These are phyloP conservation scores for Metschnikowia kunwiensis DNA, from an alignment of 805 yeast species.

Conservation along the genomic window DNA sequence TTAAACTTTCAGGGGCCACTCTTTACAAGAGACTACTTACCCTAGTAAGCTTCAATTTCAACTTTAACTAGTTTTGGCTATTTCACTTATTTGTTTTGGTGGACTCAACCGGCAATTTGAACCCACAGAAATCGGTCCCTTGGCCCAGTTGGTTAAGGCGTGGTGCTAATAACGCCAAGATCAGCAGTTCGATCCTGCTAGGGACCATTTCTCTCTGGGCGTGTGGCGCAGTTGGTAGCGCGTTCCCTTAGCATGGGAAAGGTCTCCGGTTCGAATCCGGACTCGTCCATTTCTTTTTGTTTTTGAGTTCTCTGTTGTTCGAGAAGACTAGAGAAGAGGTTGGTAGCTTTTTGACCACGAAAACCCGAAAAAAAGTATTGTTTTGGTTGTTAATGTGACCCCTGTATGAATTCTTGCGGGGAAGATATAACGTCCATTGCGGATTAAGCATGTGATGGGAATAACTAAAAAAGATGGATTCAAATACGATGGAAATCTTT, in stretches of 20 bases:
- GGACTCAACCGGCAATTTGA: neutral
- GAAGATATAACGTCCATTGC: no score
- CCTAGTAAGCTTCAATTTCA: no score
- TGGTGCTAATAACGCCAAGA: constrained; percentile 57
- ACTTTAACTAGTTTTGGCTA: no score
- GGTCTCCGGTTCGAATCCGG: constrained; percentile 78
- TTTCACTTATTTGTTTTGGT: neutral
- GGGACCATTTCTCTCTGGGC: constrained; percentile 51
- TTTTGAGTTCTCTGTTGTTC: neutral
- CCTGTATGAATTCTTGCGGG: no score
- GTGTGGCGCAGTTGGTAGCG: constrained; percentile 76
- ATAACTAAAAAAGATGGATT: no score
- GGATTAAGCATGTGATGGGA: no score
- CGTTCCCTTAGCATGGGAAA: constrained; percentile 76
- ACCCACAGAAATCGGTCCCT: no score
- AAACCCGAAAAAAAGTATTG: no score
- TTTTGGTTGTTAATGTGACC: neutral
- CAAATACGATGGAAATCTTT: no score
- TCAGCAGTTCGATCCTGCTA: constrained; percentile 88
- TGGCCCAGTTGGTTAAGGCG: constrained; percentile 56
- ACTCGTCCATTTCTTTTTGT: constrained; percentile 55
- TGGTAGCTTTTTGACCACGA: neutral
- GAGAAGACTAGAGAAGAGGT: no score
- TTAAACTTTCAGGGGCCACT: no score
- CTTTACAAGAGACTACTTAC: no score